These are phyloP conservation scores for Scheffersomyces titani DNA, from an alignment of 1,139 yeast species.

Conservation along the genomic window DNA sequence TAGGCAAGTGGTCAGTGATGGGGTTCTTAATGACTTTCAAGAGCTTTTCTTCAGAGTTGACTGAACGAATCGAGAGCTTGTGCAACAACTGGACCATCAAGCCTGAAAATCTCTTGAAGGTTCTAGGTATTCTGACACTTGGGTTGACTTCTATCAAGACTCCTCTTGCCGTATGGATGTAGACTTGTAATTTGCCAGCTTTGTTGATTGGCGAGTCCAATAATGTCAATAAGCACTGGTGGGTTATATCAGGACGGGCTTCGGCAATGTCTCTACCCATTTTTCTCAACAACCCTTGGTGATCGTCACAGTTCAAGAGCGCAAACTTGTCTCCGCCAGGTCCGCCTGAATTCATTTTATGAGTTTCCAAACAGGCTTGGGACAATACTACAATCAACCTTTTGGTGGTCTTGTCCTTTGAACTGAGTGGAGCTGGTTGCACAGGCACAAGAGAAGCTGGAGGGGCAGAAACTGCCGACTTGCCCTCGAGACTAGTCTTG, in stretches of 20 bases:
- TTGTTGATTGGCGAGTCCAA: conserved; percentile 96
- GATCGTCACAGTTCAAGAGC: conserved; percentile 93
- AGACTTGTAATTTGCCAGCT: conserved; percentile 95
- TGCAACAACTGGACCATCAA: conserved; percentile 95
- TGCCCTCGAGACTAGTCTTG: conserved; percentile 14
- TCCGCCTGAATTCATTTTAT: conserved; percentile 73
- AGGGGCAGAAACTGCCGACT: conserved; percentile 44
- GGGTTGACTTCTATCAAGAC: conserved; percentile 96
- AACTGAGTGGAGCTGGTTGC: conserved; percentile 77
- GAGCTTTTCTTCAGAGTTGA: conserved; percentile 90
- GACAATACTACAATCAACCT: conserved; percentile 90
- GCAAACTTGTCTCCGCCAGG: conserved; percentile 93
- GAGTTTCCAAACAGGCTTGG: conserved; percentile 94
- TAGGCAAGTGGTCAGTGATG: conserved; percentile 92
- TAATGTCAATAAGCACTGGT: conserved; percentile 88
- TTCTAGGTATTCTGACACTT: conserved; percentile 94
- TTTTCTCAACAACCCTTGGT: conserved; percentile 90
- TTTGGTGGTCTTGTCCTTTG: conserved; percentile 80
- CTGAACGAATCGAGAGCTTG: conserved; percentile 88
- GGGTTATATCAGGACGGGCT: conserved; percentile 98
- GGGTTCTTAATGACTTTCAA: conserved; percentile 95
- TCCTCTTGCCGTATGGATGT: conserved; percentile 93
- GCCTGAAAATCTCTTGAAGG: conserved; percentile 96
- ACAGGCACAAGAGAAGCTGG: conserved; percentile 78
- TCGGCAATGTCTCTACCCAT: conserved; percentile 98